A percentile compares a stretch with the other conserved stretches of the same genome.
Conservation (phyloP, 805 yeast species). For the Metschnikowia borealis region DNA sequence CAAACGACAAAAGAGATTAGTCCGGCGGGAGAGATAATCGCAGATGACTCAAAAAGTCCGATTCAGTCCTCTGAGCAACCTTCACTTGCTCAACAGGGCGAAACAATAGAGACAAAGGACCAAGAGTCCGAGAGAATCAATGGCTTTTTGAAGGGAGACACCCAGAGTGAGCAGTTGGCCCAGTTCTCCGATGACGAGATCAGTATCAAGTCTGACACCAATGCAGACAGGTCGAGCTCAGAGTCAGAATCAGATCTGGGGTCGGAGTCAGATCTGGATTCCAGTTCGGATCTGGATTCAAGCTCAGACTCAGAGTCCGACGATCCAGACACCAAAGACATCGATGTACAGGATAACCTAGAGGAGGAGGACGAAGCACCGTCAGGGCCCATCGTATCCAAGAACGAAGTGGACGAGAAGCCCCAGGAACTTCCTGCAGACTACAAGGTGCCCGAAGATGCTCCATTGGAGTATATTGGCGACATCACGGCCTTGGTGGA, state of each 20-base stretch:
- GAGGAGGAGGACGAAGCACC: slow-evolving; percentile 45
- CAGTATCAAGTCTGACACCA: slow-evolving; percentile 4
- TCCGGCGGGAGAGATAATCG: too few relatives aligned
- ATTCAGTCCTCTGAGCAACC: background rate
- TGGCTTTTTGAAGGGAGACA: slow-evolving; percentile 1
- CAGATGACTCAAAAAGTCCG: too few relatives aligned
- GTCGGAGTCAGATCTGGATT: slow-evolving; percentile 2
- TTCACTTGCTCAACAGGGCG: background rate
- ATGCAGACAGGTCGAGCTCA: background rate
- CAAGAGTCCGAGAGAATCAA: background rate
- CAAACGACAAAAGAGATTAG: background rate
- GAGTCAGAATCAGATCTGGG: slow-evolving; percentile 1
- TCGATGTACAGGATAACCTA: slow-evolving; percentile 13
- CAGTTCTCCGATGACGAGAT: slow-evolving; percentile 18
- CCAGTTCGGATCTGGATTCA: slow-evolving; percentile 4
- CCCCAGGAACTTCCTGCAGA: slow-evolving; percentile 67
- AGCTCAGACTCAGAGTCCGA: slow-evolving; percentile 9
- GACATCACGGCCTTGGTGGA: slow-evolving; percentile 65
- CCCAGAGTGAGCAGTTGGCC: slow-evolving; percentile 5
- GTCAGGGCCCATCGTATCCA: slow-evolving; percentile 69
- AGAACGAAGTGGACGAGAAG: slow-evolving; percentile 73
- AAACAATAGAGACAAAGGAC: background rate
- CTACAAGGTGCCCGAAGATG: slow-evolving; percentile 52
- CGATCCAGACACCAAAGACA: background rate
- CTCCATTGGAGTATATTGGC: slow-evolving; percentile 73